Evolutionary conservation across 306 rosid genomes (phyloP).

Genomic region (Sindora glabra): DNA sequence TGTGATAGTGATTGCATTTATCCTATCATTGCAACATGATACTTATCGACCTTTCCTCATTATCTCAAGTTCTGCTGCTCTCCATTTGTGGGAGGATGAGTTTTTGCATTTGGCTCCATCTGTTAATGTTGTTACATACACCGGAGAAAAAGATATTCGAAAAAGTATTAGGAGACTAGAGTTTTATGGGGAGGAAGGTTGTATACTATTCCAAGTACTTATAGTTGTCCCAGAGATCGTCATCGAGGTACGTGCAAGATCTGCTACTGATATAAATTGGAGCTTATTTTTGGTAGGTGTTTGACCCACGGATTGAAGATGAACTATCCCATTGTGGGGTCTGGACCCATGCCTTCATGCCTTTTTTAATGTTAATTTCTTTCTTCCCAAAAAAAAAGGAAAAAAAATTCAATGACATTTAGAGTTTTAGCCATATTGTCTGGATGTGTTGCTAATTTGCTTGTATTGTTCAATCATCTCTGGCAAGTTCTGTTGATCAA

Average conservation of each 20-base stretch:
- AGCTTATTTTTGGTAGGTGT: neutral
- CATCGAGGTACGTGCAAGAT: slow-evolving; percentile 35
- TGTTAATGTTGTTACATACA: slow-evolving; percentile 41
- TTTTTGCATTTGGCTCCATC: slow-evolving; percentile 42
- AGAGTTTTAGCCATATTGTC: neutral
- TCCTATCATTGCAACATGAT: slow-evolving; percentile 39
- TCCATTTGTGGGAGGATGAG: slow-evolving; percentile 44
- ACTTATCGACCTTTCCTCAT: slow-evolving; percentile 47
- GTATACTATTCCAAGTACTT: slow-evolving; percentile 44
- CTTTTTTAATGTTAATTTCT: neutral
- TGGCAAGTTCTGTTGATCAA: neutral
- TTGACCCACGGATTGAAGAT: neutral
- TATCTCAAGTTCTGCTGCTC: slow-evolving; percentile 43
- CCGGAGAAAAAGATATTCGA: slow-evolving; percentile 45
- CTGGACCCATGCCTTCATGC: neutral
- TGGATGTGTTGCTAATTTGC: neutral
- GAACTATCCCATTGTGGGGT: slow-evolving; percentile 6
- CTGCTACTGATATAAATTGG: neutral
- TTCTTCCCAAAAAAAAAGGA: neutral
- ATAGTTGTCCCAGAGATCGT: slow-evolving; percentile 40
- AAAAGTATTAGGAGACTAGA: slow-evolving; percentile 39
- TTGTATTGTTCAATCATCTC: neutral
- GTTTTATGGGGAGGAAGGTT: slow-evolving; percentile 30
- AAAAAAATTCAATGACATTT: neutral
- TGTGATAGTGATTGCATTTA: slow-evolving; percentile 36